Percentiles rank a stretch among this genome's conserved stretches.
These are phyloP conservation scores for Aspergillus haitiensis DNA, from an alignment of 495 filamentous ascomycete genomes.

Conservation along the genomic window DNA sequence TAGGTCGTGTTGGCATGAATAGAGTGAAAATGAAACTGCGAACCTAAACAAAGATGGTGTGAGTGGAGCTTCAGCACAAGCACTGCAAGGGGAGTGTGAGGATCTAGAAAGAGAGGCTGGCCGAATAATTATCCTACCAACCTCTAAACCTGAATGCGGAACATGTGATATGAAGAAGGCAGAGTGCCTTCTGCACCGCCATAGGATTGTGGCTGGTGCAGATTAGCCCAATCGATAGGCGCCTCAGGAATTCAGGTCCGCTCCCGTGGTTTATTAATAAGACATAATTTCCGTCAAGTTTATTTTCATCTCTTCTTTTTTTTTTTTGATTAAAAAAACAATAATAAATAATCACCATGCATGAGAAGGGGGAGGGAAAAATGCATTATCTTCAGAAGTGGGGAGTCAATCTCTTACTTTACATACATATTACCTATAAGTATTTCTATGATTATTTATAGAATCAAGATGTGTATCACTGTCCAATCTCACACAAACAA, in stretches of 20 bases:
- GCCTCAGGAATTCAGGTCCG: not conserved
- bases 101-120: not conserved
- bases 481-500: too few species aligned
- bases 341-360: too few species aligned
- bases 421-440: too few species aligned
- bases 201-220: not conserved
- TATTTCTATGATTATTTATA: too few species aligned
- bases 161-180: not conserved
- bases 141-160: not conserved
- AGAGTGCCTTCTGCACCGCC: not conserved
- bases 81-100: not conserved
- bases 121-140: not conserved
- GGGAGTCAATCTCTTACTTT: too few species aligned
- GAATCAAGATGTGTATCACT: too few species aligned
- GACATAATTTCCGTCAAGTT: too few species aligned
- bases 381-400: too few species aligned
- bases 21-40: not conserved
- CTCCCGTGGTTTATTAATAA: too few species aligned
- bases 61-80: not conserved
- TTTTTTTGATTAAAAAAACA: too few species aligned
- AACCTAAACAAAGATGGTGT: not conserved
- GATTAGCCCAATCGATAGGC: not conserved
- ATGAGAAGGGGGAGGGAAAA: too few species aligned
- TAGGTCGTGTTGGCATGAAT: not conserved
- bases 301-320: too few species aligned